Base-by-base conservation (phyloP, 1,284 basidiomycete genomes). In the Pisolithus thermaeus region DNA sequence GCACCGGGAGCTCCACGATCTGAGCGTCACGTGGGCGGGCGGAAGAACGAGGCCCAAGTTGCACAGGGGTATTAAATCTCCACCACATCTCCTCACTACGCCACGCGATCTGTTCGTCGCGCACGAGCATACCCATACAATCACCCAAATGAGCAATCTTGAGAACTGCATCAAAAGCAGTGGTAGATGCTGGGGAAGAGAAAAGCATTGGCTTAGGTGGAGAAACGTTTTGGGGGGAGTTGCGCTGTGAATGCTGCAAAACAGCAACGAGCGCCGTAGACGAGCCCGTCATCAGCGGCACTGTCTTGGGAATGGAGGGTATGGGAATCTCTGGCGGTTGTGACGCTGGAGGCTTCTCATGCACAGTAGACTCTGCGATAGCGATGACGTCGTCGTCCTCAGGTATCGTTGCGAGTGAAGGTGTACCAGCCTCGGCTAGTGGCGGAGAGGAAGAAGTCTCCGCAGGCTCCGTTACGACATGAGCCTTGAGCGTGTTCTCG, bases 61-160 rank as follows among this genome's bases (percentile, higher is more conserved):
- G 91, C 6, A 90, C 79, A 0, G 92, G 93, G 90, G n/a, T 94
- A 67, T 97, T 97, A 74, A 97, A 96, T 64, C 73, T 76, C 78
- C 93, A 95, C 81, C 95, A 95, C 87, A 97, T 96, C 70, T 97
- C 95, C 51, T 90, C 81, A 43, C 85, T 91, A 39, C 93, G 79
- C 83, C 94, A 97, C 3, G 87, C 82, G 39, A 96, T 80, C 55
- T 84, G 76, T 14, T 88, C 85, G 4, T 79, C 79, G 6, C 92
- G 80, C 27, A 97, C 82, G 39, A 96, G 76, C 77, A 92, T 86
- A 22, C 90, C 83, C 77, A 88, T 86, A 64, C 92, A 96, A 67
- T 98, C 95, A 20, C 95, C 95, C 7, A 98, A 70, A 62, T 97
- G 94, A 1, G 94, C 95, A 32, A 98, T 86, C 49, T 85, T 81